Evolutionary conservation across 345 rosid genomes (phyloP), one percentile per base, ranked within the genome.

Genomic region (Mallotus nudiflorus): DNA sequence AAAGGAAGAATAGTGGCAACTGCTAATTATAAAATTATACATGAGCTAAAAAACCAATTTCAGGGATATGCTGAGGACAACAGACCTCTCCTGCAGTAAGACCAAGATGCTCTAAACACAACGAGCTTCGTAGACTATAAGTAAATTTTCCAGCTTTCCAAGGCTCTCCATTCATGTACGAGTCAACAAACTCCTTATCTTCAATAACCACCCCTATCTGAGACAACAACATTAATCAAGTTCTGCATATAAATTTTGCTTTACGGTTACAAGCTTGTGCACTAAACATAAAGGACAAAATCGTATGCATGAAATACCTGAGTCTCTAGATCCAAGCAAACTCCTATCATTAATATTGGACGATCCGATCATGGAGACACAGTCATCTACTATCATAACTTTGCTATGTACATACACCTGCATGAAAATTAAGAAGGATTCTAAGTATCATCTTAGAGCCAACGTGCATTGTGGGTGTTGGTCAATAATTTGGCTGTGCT

Each of bases 351-450:
- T 93, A 18, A 93, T 85, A 73, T 93, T 93, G 35, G 97, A 91
- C 20, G 98, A 93, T 71, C 98, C 98, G 0, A 93, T 82, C 73
- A 87, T 65, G 51, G 96, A 76, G 7, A 73, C 61, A 0, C 87
- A 83, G 67, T 93, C 98, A 61, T 93, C 97, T 63, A 93, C 70
- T 69, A 93, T 89, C 91, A 93, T 77, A 70, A 93, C 77, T 78
- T 93, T 93, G 85, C 98, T 93, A 67, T 93, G 98, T 80, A 91
- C 97, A 69, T 93, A 94, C 52, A 94, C 86, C 92, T 88, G 78
- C 57, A 69, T 27, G 67, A 70, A 73, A 29, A 66, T 54, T 33
- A 45, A 55, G 44, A 8, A 28, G 44, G 19, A 40, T 18, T 19
- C 9, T 2, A 68, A 55, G 6, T 33, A 42, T 42, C 9, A 42